Evolutionary conservation across 805 yeast genomes (phyloP), one percentile per base, ranked within the genome.

Genomic region (Wickerhamiella nectarea): DNA sequence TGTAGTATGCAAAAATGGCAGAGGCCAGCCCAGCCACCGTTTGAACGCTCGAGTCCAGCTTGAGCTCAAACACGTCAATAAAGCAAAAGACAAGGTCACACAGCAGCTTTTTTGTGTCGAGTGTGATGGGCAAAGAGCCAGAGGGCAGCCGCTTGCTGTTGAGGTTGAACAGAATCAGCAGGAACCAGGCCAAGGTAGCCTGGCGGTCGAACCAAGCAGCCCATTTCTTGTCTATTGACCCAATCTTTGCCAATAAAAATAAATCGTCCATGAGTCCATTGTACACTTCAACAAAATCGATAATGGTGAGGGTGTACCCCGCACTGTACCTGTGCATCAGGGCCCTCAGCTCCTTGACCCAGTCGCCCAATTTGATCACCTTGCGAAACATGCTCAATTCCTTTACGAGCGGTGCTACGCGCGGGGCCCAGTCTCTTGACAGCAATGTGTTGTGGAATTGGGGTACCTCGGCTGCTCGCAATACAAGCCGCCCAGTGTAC

Each of bases 211-310:
- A 36, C 12, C 41, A 28, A 9, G 36, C 42, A n/a, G 54, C 40
- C 4, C 20, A 15, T 18, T 50, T 49, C 28, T 42, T 46, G 18
- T 40, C 40, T 21, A 58, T 20, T 8, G 51, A 46, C 15, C 60
- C 60, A 39, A 58, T 55, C 22, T 52, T 54, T 34, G 49, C 45
- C 35, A 56, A 42, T 37, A 56, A 48, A 40, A 55, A 55, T 2
- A 56, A 35, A 39, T 58, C 62, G 45, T 58, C 62, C 26, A 49
- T 48, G 9, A 58, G 38, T 36, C 55, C 57, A 20, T 52, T 58
- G 47, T 50, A 50, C 17, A 55, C 44, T 28, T 56, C 61, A 25
- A 52, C 46, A 21, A 36, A 44, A 39, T 35, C 42, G 25, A 43
- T 9, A n/a, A 37, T 14, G 1, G 33, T n/a, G 15, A 24, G 26